These are phyloP conservation scores for Dipsacomyces acuminosporus DNA, from an alignment of 371 early-diverging fungal species.

Conservation along the genomic window DNA sequence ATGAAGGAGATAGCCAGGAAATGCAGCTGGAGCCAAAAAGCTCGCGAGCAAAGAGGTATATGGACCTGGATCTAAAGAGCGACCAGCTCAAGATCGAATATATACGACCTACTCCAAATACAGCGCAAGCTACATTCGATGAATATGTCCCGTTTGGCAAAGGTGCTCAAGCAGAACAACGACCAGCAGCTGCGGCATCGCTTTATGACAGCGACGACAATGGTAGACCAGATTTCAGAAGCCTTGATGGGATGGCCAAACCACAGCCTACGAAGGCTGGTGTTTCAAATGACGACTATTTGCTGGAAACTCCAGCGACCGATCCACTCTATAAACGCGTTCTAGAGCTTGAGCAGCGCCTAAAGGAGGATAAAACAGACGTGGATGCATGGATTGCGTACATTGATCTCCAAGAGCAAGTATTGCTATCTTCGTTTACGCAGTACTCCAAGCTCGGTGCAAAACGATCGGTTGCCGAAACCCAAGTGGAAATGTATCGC, in stretches of 20 bases:
- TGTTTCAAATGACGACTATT: no score
- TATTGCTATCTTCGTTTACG: constrained; percentile 7
- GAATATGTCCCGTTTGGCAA: no score
- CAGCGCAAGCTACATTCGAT: no score
- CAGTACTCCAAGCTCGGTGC: neutral
- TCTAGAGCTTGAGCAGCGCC: constrained; percentile 7
- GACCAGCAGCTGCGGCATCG: neutral
- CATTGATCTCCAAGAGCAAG: constrained; percentile 6
- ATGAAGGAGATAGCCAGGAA: no score
- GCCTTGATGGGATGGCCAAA: neutral
- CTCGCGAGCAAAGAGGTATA: no score
- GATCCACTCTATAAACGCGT: no score
- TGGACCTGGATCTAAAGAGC: no score
- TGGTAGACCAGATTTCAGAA: neutral
- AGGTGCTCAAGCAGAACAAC: no score
- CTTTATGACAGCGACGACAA: neutral
- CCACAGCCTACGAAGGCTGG: neutral
- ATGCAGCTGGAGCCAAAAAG: no score
- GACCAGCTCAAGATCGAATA: no score
- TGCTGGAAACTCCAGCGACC: no score
- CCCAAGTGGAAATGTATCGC: constrained; percentile 15
- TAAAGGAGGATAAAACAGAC: constrained; percentile 11
- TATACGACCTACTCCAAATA: no score
- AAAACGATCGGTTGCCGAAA: constrained; percentile 10
- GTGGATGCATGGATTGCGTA: constrained; percentile 18